phyloP scores from a whole-genome alignment of 345 rosid genomes.

The Geranium rotundifolium region DNA sequence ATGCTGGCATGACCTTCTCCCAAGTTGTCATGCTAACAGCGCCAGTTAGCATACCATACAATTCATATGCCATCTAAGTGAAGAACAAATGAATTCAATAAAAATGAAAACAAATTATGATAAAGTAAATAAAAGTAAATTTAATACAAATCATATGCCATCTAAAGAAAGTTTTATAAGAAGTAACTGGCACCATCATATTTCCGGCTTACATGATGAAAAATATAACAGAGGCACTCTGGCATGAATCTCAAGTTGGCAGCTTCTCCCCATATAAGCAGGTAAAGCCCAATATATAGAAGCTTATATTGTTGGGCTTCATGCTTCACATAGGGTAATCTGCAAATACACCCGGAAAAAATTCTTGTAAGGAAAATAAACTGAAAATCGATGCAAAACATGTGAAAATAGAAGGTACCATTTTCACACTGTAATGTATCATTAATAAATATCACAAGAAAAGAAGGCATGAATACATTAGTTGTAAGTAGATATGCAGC shows the following conservation, averaged over 20 bases:
- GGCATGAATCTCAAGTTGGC: slow-evolving; percentile 93
- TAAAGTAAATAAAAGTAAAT: too few species aligned
- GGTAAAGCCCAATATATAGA: slow-evolving; percentile 77
- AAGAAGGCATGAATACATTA: background rate
- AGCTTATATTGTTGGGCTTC: slow-evolving; percentile 83
- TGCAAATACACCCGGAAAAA: slow-evolving; percentile 15
- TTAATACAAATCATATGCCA: too few species aligned
- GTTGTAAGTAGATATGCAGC: too few species aligned
- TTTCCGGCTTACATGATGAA: slow-evolving; percentile 75
- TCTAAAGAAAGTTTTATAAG: background rate
- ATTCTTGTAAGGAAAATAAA: background rate
- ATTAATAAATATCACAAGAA: background rate
- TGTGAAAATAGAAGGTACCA: background rate
- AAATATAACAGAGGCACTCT: slow-evolving; percentile 84
- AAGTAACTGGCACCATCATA: slow-evolving; percentile 2
- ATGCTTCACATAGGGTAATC: slow-evolving; percentile 64
- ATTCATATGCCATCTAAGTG: slow-evolving; percentile 78
- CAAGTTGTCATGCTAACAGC: slow-evolving; percentile 45
- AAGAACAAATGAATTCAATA: slow-evolving; percentile 8
- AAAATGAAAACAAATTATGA: background rate
- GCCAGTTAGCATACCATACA: slow-evolving; percentile 58
- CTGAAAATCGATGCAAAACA: background rate
- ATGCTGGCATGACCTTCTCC: slow-evolving; percentile 48
- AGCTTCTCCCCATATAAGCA: slow-evolving; percentile 98
- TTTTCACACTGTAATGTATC: background rate